phyloP scores from a whole-genome alignment of 139 green algal species.

The Bryopsis sp. region DNA sequence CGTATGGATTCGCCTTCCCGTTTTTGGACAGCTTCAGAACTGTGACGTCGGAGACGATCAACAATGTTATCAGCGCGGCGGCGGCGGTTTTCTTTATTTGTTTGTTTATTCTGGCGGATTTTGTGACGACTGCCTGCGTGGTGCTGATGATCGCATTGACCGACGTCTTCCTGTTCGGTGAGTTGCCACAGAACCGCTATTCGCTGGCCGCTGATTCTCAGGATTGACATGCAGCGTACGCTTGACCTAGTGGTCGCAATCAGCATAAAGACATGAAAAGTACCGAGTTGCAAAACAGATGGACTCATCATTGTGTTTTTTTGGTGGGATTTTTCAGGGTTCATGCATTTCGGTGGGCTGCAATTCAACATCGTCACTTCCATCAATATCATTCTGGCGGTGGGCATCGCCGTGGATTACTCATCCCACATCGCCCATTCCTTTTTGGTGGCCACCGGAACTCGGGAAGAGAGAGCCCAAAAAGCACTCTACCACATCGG shows the following conservation, averaged over 20 bases:
- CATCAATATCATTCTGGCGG: conserved; percentile 46
- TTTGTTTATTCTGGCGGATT: conserved; percentile 35
- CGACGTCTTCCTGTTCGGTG: conserved; percentile 10
- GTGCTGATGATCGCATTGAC: conserved; percentile 14
- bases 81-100: conserved; percentile 29
- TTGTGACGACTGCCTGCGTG: conserved; percentile 22
- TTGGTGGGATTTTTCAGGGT: conserved; percentile 25
- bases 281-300: no score
- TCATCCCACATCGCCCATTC: conserved; percentile 36
- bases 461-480: conserved; percentile 22
- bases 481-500: conserved; percentile 33
- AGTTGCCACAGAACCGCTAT: not conserved
- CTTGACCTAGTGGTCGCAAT: no score
- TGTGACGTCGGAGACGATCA: conserved; percentile 29
- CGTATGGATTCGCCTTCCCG: not conserved
- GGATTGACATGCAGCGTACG: no score
- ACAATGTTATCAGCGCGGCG: conserved; percentile 33
- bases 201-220: no score
- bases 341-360: conserved; percentile 34
- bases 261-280: no score
- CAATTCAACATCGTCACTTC: conserved; percentile 38
- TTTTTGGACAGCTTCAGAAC: conserved; percentile 2
- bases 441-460: conserved; percentile 31
- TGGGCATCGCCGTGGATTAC: conserved; percentile 51
- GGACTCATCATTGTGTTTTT: no score